Base-by-base conservation (phyloP, 148 eudicot genomes). In the Spergularia bocconei region DNA sequence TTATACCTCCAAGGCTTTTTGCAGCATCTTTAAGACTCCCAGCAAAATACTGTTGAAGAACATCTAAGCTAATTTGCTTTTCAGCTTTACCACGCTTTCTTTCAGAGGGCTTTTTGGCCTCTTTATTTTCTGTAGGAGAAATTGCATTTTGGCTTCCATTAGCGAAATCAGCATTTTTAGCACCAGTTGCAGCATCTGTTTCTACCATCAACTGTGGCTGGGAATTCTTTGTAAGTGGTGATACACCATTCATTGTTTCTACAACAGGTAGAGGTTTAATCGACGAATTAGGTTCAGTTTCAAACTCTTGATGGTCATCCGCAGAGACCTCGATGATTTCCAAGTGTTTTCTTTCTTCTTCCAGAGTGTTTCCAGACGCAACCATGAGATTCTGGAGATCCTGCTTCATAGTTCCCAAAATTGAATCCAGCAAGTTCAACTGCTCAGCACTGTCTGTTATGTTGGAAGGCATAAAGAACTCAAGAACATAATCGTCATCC, bases 1-100 rank as follows among this genome's bases (percentile, higher is more conserved):
- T 62, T 84, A 29, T 88, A 93, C 98, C 97, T 64, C 97, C 97
- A 59, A 93, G 92, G 77, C 84, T 84, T 81, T 91, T 88, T 48
- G 98, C 98, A 74, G 97, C 98, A 80, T 93, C 95, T 84, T 93
- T 91, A 15, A 91, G 94, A 78, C 95, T 91, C 75, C 93, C 95
- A 39, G 95, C 86, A 80, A 91, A 93, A 76, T 91, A 86, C 80
- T 91, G 89, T 82, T 88, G 94, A 59, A 93, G 87, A 68, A 89
- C 98, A 52, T 91, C 97, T 82, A 94, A 84, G 82, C 96, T 90
- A 68, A 94, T 94, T 71, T 88, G 82, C 80, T 94, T 94, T 85
- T 94, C 97, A 65, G 92, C 92, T 84, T 91, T 94, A 65, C 97
- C 93, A 77, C 98, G 91, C 75, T 94, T 94, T 75, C 88, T 90